Evolutionary conservation across 306 rosid species (phyloP), one percentile per base, ranked within the genome.

Genomic region (Citrullus mucosospermus): DNA sequence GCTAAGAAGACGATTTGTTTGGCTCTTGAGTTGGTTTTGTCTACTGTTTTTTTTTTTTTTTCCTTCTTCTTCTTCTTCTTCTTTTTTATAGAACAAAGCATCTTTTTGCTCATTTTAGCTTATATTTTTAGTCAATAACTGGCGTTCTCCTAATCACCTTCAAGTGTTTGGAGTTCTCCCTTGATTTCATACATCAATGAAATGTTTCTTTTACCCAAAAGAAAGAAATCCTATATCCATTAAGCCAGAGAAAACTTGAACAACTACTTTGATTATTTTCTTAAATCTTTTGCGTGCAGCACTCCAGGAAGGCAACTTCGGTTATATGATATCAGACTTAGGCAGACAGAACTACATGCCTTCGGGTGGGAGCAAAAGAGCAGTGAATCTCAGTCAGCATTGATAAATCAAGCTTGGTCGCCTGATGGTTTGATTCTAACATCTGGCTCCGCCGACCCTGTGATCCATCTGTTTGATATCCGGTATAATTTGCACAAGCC

Each of bases 361-460:
- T 92, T 96, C 77, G 99, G 99, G 59, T 96, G 99, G 99, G 93
- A 91, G 89, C 99, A 96, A 86, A 96, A 92, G 71, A 92, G 93
- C 85, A 96, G 98, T 62, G 99, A 96, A 11, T 96, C 98, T 73
- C 99, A 92, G 83, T 96, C 99, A 8, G 99, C 99, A 63, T 82
- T 96, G 76, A 91, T 96, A 83, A 96, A 92, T 80, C 99, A 96
- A 79, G 88, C 97, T 51, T 96, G 99, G 99, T 96, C 99, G 75
- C 98, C 98, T 34, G 99, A 96, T 78, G 99, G 99, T 43, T 82
- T 91, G 38, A 87, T 88, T 67, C 82, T 96, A 56, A 75, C 99
- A 68, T 96, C 99, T 34, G 99, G 98, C 38, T 90, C 98, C 1
- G 96, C 87, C 3, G 99, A 96, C 85, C 99, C 99, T 41, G 85